phyloP scores from a whole-genome alignment of 2,329 filamentous ascomycete species.

The Nothopassalora personata region DNA sequence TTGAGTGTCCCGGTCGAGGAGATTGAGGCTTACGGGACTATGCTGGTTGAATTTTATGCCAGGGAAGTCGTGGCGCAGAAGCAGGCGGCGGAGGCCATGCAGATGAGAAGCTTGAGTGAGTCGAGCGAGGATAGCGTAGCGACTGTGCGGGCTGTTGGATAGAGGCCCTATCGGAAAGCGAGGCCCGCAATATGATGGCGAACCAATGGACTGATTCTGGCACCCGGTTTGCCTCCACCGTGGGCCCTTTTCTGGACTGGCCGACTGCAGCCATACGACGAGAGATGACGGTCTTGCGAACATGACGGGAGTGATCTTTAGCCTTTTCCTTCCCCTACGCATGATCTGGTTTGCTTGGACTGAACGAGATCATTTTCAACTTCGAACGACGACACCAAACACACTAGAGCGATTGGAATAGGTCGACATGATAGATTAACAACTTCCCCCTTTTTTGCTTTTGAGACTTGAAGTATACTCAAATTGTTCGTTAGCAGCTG shows the following conservation, averaged over 20 bases:
- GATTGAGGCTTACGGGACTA: constrained; percentile 93
- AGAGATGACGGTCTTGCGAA: neutral
- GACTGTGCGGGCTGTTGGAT: constrained; percentile 26
- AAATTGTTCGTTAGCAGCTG: neutral
- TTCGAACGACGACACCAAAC: neutral
- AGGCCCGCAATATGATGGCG: neutral
- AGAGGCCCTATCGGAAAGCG: neutral
- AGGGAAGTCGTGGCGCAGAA: constrained; percentile 73
- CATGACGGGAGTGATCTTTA: neutral
- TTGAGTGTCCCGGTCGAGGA: constrained; percentile 91
- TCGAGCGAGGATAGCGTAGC: constrained; percentile 29
- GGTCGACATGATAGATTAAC: neutral
- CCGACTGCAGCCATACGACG: neutral
- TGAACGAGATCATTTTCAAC: neutral
- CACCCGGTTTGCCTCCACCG: neutral
- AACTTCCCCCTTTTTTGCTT: neutral
- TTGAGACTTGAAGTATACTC: neutral
- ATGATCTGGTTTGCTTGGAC: no score
- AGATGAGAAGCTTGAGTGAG: constrained; percentile 27
- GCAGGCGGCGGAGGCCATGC: constrained; percentile 35
- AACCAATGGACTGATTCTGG: neutral
- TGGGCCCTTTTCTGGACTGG: neutral
- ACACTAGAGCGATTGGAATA: neutral
- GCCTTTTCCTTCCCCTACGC: neutral
- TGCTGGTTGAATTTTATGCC: constrained; percentile 97